Percentiles rank a stretch among this genome's conserved stretches.
Conservation (phyloP, 202 grass and related monocot genomes). For the Saccharum hybrid region DNA sequence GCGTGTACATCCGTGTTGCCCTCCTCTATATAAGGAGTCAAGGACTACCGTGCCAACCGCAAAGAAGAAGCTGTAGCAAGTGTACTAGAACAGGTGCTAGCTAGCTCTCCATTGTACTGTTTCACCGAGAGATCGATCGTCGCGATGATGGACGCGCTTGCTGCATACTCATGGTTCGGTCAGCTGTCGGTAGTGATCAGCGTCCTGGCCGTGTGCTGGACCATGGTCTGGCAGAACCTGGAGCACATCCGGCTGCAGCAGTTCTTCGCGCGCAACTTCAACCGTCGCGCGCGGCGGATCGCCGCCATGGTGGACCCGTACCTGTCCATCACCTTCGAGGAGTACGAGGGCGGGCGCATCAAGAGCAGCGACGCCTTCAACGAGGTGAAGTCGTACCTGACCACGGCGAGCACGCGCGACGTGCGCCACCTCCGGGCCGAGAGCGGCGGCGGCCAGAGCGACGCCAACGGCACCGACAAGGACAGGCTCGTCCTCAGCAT, state of each 20-base stretch:
- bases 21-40: not conserved
- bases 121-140: too few relatives aligned
- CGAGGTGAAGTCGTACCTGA: constrained; percentile 13
- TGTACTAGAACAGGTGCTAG: not conserved
- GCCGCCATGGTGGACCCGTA: constrained; percentile 3
- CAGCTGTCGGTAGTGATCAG: not conserved
- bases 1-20: not conserved
- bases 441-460: not conserved
- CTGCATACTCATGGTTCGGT: not conserved
- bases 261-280: constrained; percentile 18
- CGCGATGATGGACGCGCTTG: not conserved
- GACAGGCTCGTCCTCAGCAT: not conserved
- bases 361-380: constrained; percentile 35
- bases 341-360: constrained; percentile 32
- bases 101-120: too few relatives aligned
- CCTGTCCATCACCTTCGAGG: constrained; percentile 20
- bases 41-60: not conserved
- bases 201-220: constrained; percentile 4
- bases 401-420: not conserved
- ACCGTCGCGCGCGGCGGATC: not conserved
- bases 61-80: not conserved
- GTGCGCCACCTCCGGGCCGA: constrained; percentile 20
- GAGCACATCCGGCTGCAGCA: constrained; percentile 23
- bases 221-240: constrained; percentile 11
- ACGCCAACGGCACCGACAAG: not conserved